Base-by-base conservation (phyloP, 305 asterid species). In the Stenogyne calaminthoides region DNA sequence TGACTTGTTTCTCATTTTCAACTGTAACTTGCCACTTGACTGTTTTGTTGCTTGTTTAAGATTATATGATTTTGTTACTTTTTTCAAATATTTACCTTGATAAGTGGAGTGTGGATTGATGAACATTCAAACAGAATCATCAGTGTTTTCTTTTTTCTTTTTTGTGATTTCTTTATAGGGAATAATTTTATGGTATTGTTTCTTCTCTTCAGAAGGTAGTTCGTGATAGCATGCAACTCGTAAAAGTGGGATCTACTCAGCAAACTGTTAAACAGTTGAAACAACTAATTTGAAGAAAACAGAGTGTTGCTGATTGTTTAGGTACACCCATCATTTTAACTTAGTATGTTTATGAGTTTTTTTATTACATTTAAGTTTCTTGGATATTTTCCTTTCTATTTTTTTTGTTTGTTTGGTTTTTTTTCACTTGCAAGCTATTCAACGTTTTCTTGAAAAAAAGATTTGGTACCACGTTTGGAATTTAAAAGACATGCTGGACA, bases 191-290 rank as follows among this genome's bases (percentile, higher is more conserved):
- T 63, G 80, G 77, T 36, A 75, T 93, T 66, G 86, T 87, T 66
- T 63, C 77, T 62, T 83, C 84, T 22, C 78, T 89, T 9, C 73
- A 81, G 2, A 22, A 22, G 1, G 25, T 22, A 22, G 25, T 22
- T 22, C 2, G 25, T 22, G 25, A 22, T 22, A 22, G 95, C 80
- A 76, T 76, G 81, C 95, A 88, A 44, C 85, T 85, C 16, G 67
- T 69, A 7, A 82, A 79, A 76, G 83, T 71, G 87, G 93, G 47
- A 22, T 83, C 93, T 7, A 56, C 85, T 29, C 76, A 65, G 56
- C 54, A 89, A 85, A 81, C 97, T 85, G 73, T 71, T 86, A 89
- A 85, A 81, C 97, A 87, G 71, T 73, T 86, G 81, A 88, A 88
- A 55, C 96, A 76, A 29, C 25, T 22, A 22, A 22, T 22, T 22